Conservation (phyloP, 2,329 filamentous ascomycete species). For the Pseudovirgaria hyperparasitica region DNA sequence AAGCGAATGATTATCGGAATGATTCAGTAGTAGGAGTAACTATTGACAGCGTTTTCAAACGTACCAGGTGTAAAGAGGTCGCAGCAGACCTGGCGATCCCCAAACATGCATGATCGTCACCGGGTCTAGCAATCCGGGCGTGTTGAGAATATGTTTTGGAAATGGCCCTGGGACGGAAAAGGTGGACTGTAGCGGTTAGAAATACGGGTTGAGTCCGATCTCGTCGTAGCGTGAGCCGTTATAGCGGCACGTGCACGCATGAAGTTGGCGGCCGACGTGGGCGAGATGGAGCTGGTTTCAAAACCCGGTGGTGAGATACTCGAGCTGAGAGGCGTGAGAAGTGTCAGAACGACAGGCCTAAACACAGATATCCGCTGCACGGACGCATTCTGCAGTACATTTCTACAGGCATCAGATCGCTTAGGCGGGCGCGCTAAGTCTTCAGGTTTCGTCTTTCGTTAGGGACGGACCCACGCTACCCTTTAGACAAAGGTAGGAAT, state of each 20-base stretch:
- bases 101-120: conserved; percentile 23
- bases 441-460: no score
- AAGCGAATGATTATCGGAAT: conserved; percentile 14
- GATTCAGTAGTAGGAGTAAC: conserved; percentile 24
- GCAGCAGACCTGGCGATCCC: no score
- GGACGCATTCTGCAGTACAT: no score
- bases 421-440: no score
- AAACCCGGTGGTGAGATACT: conserved; percentile 17
- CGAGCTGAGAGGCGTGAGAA: no score
- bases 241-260: conserved; percentile 16
- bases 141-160: conserved; percentile 23
- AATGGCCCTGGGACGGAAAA: conserved; percentile 24
- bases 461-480: no score
- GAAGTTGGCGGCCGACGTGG: conserved; percentile 15
- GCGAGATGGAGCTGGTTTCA: conserved; percentile 23
- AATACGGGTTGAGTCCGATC: conserved; percentile 14
- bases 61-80: conserved; percentile 21
- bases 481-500: no score
- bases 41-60: conserved; percentile 31
- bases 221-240: conserved; percentile 11
- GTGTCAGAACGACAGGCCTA: no score
- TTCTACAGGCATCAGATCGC: no score
- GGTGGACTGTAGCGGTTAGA: conserved; percentile 20
- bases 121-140: conserved; percentile 17
- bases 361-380: no score